Base-by-base conservation (phyloP, 306 rosid genomes). In the Comarum palustre region DNA sequence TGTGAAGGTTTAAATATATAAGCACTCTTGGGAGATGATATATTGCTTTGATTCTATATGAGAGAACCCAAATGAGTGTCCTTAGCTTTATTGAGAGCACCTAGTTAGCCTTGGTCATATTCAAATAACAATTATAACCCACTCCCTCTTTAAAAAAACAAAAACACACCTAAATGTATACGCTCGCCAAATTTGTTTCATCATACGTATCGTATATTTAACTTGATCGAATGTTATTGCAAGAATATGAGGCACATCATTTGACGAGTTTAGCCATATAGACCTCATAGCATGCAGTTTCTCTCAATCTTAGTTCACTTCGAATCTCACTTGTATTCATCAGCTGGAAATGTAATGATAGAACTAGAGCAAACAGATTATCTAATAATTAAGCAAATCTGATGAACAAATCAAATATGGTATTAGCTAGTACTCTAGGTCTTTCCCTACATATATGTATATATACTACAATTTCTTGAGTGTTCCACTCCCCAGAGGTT, bases 1-100 rank as follows among this genome's bases (percentile, higher is more conserved):
- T 68, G 47, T 79, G 71, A 68, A 52, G 87, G 86, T 80, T 86
- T 86, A 88, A 83, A 88, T 88, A 85, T 74, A 62, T 62, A 32
- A 62, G 77, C 81, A 72, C 71, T 69, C 79, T 69, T 59, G 71
- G 66, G 83, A 67, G 82, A 64, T 29, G 78, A 71, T 84, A 67
- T 83, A 77, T 71, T 82, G 80, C 52, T 81, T 81, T 58, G 72
- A 64, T 63, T 81, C 79, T 54, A 75, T 69, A 59, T 77, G 73
- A 43, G 73, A 69, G 65, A 75, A 70, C 80, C 71, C 76, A 73
- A 79, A 70, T 60, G 72, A 69, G 38, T 73, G 81, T 78, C 80
- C 81, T 68, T 73, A 68, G 80, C 82, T 77, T 86, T 83, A 75
- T 43, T 63, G 74, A 77, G 80, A 66, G 66, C 79, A 62, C 69